Evolutionary conservation across 768 basidiomycete genomes (phyloP).

Genomic region (Leccinum sublutescens): DNA sequence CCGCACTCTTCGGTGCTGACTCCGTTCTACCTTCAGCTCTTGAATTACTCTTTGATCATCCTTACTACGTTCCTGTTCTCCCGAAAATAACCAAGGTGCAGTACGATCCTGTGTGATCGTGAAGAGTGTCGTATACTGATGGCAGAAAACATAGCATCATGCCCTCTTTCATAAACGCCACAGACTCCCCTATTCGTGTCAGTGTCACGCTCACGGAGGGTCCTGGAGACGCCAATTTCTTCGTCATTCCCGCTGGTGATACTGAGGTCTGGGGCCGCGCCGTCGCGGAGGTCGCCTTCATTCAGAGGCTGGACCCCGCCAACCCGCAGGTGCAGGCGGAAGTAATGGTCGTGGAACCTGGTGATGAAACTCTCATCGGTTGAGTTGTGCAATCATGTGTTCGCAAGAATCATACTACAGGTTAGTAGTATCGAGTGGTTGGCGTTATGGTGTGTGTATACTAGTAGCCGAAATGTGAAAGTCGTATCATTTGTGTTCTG

Average conservation of each 20-base stretch:
- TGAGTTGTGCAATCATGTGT: too few relatives aligned
- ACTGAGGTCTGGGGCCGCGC: accelerated
- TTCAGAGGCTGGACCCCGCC: too few relatives aligned
- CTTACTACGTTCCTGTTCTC: neutral
- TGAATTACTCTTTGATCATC: neutral
- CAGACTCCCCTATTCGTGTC: accelerated
- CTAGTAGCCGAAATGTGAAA: too few relatives aligned
- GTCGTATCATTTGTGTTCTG: too few relatives aligned
- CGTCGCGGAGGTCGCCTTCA: neutral
- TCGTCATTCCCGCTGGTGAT: accelerated
- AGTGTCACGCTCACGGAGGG: neutral
- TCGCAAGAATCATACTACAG: too few relatives aligned
- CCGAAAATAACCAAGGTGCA: neutral
- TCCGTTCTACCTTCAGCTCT: neutral
- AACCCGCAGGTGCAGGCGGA: too few relatives aligned
- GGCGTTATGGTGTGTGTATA: too few relatives aligned
- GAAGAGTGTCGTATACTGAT: neutral
- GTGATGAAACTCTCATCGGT: too few relatives aligned
- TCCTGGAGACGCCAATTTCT: accelerated
- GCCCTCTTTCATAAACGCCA: neutral
- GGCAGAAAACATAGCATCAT: neutral
- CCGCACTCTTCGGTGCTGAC: neutral
- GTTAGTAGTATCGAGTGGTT: too few relatives aligned
- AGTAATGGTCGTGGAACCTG: too few relatives aligned
- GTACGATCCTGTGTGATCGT: neutral